A percentile compares a stretch with the other conserved stretches of the same genome.
phyloP scores from a whole-genome alignment of 208 protist species.

The Crithidia brevicula region DNA sequence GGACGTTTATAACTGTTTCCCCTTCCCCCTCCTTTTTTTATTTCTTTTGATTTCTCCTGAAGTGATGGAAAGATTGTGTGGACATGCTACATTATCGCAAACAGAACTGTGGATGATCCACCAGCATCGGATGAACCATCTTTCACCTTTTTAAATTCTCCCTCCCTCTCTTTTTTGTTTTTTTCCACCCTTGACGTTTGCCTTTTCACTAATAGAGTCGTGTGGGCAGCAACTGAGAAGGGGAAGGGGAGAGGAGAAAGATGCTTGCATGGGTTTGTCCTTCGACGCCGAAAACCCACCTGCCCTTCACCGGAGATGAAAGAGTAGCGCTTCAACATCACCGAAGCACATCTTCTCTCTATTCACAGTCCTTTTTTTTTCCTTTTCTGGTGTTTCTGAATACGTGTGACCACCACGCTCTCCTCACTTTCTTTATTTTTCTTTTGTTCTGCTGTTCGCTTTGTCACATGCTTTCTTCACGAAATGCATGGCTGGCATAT shows the following conservation, averaged over 20 bases:
- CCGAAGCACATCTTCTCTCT: constrained; percentile 1
- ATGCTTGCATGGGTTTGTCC: too few species aligned
- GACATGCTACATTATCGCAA: not conserved
- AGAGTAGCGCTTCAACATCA: constrained; percentile 4
- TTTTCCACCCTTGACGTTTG: constrained; percentile 5
- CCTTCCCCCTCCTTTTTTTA: not conserved
- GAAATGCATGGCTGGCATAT: too few species aligned
- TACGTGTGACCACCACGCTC: too few species aligned
- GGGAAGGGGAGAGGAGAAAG: too few species aligned
- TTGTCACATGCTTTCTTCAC: too few species aligned
- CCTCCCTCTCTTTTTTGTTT: constrained; percentile 14
- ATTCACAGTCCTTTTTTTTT: constrained; percentile 12
- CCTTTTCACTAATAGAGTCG: too few species aligned
- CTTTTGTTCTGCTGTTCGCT: not conserved
- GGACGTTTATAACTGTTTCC: too few species aligned
- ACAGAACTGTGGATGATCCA: too few species aligned
- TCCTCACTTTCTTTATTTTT: too few species aligned
- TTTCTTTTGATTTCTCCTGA: not conserved
- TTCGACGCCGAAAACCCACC: too few species aligned
- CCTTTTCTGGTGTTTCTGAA: not conserved
- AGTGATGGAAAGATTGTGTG: not conserved
- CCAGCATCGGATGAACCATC: too few species aligned
- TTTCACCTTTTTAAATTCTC: constrained; percentile 2
- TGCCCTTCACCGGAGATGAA: not conserved
- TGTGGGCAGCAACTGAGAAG: too few species aligned